Evolutionary conservation across 305 asterid genomes (phyloP).

Genomic region (Fraxinus albicans): DNA sequence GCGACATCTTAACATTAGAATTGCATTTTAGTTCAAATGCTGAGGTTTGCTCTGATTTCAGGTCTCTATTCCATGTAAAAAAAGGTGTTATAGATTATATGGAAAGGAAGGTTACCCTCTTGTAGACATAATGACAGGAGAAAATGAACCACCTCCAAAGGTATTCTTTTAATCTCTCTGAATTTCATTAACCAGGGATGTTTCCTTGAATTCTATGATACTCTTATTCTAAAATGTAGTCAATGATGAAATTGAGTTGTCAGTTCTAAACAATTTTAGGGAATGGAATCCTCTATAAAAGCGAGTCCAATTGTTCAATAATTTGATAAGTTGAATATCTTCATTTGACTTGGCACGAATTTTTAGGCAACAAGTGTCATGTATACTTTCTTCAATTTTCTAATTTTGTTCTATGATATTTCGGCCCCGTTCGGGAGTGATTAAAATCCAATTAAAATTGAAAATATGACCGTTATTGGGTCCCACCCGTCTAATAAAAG

Average conservation of each 20-base stretch:
- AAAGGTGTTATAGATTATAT: constrained; percentile 82
- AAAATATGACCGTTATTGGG: no score
- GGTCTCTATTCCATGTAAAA: constrained; percentile 99
- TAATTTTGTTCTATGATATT: background rate
- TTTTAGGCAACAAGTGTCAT: background rate
- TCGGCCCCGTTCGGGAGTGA: background rate
- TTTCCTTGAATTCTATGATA: background rate
- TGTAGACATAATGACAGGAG: constrained; percentile 63
- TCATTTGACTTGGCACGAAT: background rate
- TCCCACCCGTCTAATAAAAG: no score
- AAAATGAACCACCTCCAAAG: constrained; percentile 66
- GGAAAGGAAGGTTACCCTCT: constrained; percentile 98
- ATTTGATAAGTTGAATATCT: background rate
- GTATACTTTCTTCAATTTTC: background rate
- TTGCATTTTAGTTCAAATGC: constrained; percentile 38
- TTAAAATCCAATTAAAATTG: no score
- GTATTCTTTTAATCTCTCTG: constrained; percentile 21
- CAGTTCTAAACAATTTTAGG: background rate
- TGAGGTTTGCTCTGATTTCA: constrained; percentile 44
- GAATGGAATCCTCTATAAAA: background rate
- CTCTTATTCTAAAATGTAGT: background rate
- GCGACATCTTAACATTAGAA: background rate
- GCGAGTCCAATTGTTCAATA: background rate
- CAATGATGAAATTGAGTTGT: background rate
- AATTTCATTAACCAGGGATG: background rate